These are phyloP conservation scores for Ceratopteris richardii DNA, from an alignment of 75 land plant species.

Conservation along the genomic window DNA sequence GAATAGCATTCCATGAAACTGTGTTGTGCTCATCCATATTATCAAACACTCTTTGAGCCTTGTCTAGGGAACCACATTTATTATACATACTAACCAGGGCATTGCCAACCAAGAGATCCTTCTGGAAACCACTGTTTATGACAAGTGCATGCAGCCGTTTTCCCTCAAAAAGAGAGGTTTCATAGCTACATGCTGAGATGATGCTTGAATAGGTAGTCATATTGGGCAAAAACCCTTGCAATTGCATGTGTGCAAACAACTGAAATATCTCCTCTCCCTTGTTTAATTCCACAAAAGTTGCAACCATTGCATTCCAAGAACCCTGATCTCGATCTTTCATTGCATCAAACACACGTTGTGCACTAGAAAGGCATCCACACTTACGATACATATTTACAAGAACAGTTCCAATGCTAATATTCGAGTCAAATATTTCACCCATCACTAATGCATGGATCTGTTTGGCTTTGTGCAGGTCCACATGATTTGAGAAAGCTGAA, in stretches of 20 bases:
- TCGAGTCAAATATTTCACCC: conserved; percentile 22
- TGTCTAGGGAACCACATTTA: conserved; percentile 10
- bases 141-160: conserved; percentile 28
- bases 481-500: conserved; percentile 38
- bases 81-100: conserved; percentile 37
- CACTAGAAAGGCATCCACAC: conserved; percentile 20
- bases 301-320: conserved; percentile 54
- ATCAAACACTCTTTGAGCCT: conserved; percentile 15
- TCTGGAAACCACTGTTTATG: conserved; percentile 25
- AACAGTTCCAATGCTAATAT: conserved; percentile 21
- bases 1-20: conserved; percentile 19
- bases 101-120: conserved; percentile 35
- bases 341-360: conserved; percentile 35
- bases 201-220: conserved; percentile 30
- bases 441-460: conserved; percentile 27
- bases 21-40: conserved; percentile 6
- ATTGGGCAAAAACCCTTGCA: conserved; percentile 27
- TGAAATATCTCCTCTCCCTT: conserved; percentile 28
- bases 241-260: conserved; percentile 27
- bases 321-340: conserved; percentile 28
- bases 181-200: conserved; percentile 31
- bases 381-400: conserved; percentile 66
- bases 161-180: conserved; percentile 28
- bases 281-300: conserved; percentile 9
- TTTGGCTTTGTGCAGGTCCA: conserved; percentile 18